Evolutionary conservation across 2,329 filamentous ascomycete species (phyloP).

Genomic region (Aspergillus sp.): DNA sequence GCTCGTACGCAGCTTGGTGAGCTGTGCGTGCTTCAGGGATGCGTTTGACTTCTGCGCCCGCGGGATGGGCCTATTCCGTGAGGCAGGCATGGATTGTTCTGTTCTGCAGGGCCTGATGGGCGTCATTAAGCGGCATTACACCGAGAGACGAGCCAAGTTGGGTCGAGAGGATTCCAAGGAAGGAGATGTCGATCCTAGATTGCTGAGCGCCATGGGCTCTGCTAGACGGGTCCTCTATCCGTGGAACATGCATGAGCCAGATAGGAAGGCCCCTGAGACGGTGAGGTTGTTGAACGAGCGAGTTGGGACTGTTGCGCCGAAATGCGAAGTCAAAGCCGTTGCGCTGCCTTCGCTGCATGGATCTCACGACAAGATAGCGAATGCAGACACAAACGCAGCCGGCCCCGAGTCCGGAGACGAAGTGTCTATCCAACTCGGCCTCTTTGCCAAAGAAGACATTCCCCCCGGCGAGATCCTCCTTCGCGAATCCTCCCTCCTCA

Average conservation of each 20-base stretch:
- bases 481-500: slow-evolving; percentile 74
- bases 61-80: slow-evolving; percentile 17
- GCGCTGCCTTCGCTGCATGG: slow-evolving; percentile 62
- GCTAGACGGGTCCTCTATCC: slow-evolving; percentile 50
- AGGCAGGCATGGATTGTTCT: slow-evolving; percentile 4
- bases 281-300: slow-evolving; percentile 62
- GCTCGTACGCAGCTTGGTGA: slow-evolving; percentile 27
- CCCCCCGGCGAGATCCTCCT: slow-evolving; percentile 66
- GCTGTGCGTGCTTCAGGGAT: slow-evolving; percentile 33
- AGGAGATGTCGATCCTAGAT: slow-evolving; percentile 19
- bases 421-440: slow-evolving; percentile 63
- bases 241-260: slow-evolving; percentile 54
- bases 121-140: slow-evolving; percentile 18
- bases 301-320: slow-evolving; percentile 62
- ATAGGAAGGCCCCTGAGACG: slow-evolving; percentile 45
- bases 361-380: slow-evolving; percentile 4
- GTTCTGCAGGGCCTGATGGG: slow-evolving; percentile 20
- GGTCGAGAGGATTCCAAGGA: neutral
- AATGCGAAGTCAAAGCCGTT: slow-evolving; percentile 68
- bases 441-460: slow-evolving; percentile 81
- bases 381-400: slow-evolving; percentile 3
- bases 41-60: slow-evolving; percentile 31
- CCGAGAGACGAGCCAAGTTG: slow-evolving; percentile 4
- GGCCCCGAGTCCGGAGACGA: slow-evolving; percentile 20
- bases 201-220: slow-evolving; percentile 29